Conservation (phyloP, 2,329 filamentous ascomycete genomes). For the Tolypocladium amazonense region DNA sequence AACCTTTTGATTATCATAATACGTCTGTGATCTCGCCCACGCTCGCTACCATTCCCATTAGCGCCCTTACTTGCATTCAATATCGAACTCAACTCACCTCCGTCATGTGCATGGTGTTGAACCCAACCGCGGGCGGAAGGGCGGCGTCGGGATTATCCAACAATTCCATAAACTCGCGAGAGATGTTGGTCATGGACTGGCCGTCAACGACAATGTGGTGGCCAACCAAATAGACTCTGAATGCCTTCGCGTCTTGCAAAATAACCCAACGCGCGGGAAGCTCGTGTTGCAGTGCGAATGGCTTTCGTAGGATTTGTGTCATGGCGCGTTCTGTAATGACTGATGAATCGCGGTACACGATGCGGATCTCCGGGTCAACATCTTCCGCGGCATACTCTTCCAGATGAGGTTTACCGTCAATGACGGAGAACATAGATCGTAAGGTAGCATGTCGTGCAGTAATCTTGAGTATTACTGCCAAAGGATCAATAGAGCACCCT, state of each 20-base stretch:
- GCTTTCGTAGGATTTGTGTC: conserved; percentile 1
- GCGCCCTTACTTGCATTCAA: neutral
- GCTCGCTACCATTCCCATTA: neutral
- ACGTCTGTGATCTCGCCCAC: conserved; percentile 1
- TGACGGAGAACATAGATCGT: conserved; percentile 1
- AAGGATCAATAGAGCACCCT: neutral
- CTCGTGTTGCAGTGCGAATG: conserved; percentile 1
- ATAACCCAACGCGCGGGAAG: conserved; percentile 5
- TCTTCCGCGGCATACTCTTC: conserved; percentile 1
- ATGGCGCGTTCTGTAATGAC: neutral
- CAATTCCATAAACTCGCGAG: conserved; percentile 4
- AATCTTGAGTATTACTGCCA: conserved; percentile 1
- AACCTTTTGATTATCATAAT: conserved; percentile 1
- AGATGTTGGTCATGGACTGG: conserved; percentile 5
- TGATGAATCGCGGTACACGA: conserved; percentile 1
- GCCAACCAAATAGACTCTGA: conserved; percentile 2
- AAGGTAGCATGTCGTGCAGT: conserved; percentile 2
- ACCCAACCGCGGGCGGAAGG: neutral
- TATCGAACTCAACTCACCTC: neutral
- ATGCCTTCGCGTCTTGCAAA: conserved; percentile 1
- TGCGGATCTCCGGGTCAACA: conserved; percentile 3
- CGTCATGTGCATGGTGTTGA: conserved; percentile 3
- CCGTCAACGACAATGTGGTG: conserved; percentile 8
- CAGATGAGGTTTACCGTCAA: conserved; percentile 1
- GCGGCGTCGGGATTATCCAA: neutral